phyloP scores from a whole-genome alignment of 2,329 filamentous ascomycete species.

The Xylaria sp. region DNA sequence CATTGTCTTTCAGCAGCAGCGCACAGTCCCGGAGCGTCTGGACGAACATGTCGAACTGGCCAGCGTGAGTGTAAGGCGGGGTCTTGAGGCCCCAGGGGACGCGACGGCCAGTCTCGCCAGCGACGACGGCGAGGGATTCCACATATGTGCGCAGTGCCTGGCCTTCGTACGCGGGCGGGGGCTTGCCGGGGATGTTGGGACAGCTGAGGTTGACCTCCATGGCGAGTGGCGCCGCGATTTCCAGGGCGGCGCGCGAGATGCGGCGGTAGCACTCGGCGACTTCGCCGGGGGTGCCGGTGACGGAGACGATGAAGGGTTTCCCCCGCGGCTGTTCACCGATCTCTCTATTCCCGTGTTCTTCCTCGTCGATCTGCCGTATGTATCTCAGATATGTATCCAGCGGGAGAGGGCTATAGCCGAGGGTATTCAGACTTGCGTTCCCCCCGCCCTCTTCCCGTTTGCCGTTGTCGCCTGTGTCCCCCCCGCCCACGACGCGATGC shows the following conservation, averaged over 20 bases:
- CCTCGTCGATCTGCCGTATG: slow-evolving; percentile 45
- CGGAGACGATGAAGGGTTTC: slow-evolving; percentile 76
- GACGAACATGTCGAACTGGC: slow-evolving; percentile 69
- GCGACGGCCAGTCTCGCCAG: neutral
- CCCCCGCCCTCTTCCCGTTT: slow-evolving; percentile 30
- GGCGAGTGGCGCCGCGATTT: slow-evolving; percentile 60
- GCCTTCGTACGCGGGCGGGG: slow-evolving; percentile 76
- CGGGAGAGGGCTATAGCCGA: slow-evolving; percentile 76
- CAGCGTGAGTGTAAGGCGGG: slow-evolving; percentile 78
- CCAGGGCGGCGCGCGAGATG: slow-evolving; percentile 52
- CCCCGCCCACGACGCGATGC: slow-evolving; percentile 33
- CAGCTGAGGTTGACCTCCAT: slow-evolving; percentile 84
- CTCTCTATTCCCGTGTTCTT: slow-evolving; percentile 50
- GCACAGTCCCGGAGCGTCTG: slow-evolving; percentile 55
- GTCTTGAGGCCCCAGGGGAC: slow-evolving; percentile 74
- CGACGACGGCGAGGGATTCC: slow-evolving; percentile 39
- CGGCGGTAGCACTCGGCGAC: slow-evolving; percentile 65
- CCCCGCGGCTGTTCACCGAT: slow-evolving; percentile 11
- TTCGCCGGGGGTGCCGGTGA: slow-evolving; percentile 71
- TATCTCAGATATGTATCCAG: slow-evolving; percentile 66
- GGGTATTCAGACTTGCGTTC: slow-evolving; percentile 70
- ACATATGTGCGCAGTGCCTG: slow-evolving; percentile 66
- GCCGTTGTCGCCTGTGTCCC: too few relatives aligned
- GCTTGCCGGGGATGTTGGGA: slow-evolving; percentile 75
- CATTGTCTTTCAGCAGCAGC: neutral